A percentile compares a stretch with the other conserved stretches of the same genome.
Evolutionary conservation across 208 protist species (phyloP).

Genomic region (Acanthamoeba royreba): DNA sequence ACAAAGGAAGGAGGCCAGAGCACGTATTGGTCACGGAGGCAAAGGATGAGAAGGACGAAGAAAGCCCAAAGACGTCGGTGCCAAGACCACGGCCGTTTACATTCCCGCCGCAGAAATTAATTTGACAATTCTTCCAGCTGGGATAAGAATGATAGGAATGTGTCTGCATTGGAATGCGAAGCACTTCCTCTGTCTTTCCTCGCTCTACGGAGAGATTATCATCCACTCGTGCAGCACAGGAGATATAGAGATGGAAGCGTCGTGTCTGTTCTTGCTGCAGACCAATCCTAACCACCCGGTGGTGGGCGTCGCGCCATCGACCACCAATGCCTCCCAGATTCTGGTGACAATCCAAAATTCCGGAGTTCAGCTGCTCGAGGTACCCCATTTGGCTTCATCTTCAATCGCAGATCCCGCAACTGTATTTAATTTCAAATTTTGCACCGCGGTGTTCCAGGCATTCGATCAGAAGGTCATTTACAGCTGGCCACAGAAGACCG

Average conservation of each 20-base stretch:
- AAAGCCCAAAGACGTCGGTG: no score
- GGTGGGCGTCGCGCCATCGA: neutral
- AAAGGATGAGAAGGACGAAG: no score
- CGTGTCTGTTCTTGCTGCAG: neutral
- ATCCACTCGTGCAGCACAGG: no score
- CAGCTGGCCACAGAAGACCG: neutral
- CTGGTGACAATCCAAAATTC: neutral
- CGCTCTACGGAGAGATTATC: no score
- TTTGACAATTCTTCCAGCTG: no score
- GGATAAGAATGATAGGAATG: no score
- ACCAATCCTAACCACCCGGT: neutral
- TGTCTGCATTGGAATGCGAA: no score
- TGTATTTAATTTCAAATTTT: neutral
- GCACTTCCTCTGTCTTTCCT: no score
- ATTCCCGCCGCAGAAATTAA: no score
- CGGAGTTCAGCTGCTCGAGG: neutral
- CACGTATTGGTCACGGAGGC: no score
- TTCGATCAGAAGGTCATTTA: neutral
- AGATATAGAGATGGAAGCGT: neutral
- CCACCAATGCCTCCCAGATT: neutral
- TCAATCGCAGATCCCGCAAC: neutral
- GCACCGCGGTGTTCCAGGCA: neutral
- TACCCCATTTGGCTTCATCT: neutral
- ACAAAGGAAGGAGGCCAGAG: no score
- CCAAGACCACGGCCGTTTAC: no score